A percentile compares a stretch with the other conserved stretches of the same genome.
These are phyloP conservation scores for Hypoxylon rubiginosum DNA, from an alignment of 2,329 filamentous ascomycete species.

Conservation along the genomic window DNA sequence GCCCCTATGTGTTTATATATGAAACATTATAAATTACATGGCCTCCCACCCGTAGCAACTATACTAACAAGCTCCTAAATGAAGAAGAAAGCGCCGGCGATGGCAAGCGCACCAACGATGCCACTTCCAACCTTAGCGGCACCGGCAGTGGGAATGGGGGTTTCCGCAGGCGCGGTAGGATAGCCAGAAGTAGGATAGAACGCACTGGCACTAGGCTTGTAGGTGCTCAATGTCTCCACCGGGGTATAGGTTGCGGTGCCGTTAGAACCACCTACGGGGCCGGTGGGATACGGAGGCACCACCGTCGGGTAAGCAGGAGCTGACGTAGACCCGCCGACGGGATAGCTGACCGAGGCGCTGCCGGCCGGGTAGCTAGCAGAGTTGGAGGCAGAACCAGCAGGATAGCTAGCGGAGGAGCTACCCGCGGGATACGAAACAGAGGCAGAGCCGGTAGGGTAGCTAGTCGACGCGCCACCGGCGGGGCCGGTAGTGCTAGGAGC, in stretches of 20 bases:
- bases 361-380: conserved; percentile 16
- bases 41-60: conserved; percentile 11
- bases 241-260: conserved; percentile 14
- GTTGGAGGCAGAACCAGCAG: conserved; percentile 7
- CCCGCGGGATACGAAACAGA: not conserved
- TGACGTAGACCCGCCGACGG: conserved; percentile 19
- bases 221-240: conserved; percentile 20
- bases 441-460: conserved; percentile 17
- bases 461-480: conserved; percentile 3
- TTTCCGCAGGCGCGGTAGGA: conserved; percentile 34
- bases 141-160: conserved; percentile 43
- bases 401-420: conserved; percentile 13
- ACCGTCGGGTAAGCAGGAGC: conserved; percentile 18
- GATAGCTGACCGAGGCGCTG: conserved; percentile 16
- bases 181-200: conserved; percentile 29
- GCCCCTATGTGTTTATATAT: conserved; percentile 32
- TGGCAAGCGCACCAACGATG: conserved; percentile 43
- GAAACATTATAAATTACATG: conserved; percentile 45
- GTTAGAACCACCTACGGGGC: conserved; percentile 30
- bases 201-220: conserved; percentile 29
- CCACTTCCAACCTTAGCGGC: conserved; percentile 47
- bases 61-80: conserved; percentile 36
- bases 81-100: conserved; percentile 44
- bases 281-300: conserved; percentile 39
- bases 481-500: conserved; percentile 21